Evolutionary conservation across 2,329 filamentous ascomycete genomes (phyloP), one percentile per base, ranked within the genome.

Genomic region (Xylaria sp.): DNA sequence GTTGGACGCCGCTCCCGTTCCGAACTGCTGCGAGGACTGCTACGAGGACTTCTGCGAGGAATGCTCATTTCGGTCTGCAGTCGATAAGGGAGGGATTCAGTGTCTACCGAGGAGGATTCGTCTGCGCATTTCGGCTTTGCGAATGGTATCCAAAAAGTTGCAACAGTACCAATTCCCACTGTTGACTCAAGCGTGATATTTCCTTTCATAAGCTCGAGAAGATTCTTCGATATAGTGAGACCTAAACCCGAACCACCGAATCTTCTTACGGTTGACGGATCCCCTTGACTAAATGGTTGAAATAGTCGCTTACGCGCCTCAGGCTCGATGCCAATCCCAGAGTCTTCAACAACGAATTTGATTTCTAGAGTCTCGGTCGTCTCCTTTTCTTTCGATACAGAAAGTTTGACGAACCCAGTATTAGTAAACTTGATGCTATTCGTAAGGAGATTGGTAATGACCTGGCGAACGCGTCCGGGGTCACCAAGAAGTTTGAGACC

Each of bases 321-420:
- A 35, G 29, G 29, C 18, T n/a, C 8, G n/a, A 55, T 55, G 29
- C 53, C 53, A 35, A 55, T 55, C 18, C 53, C 53, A 13, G 53
- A 55, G 53, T 55, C 53, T n/a, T 55, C 32, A 13, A 55, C 53
- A 23, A 37, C n/a, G 18, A 55, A 55, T 21, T 55, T 55, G 53
- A 55, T 23, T 55, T 55, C 32, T 1, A 55, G 9, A 6, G 53
- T 55, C 29, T 55, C 29, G 5, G 37, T 37, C 10, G 53, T 55
- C 23, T 55, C 53, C 8, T 55, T 21, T 12, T 37, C 27, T 35
- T 21, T 55, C 29, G 29, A 55, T 37, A 55, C n/a, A 3, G n/a
- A 55, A 12, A 55, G n/a, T 21, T 16, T 37, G 29, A 55, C 53
- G 29, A 21, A 55, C 23, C 53, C 53, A 6, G 18, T 23, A 10